These are phyloP conservation scores for Ulmus americana DNA, from an alignment of 331 rosid genomes.

Conservation along the genomic window DNA sequence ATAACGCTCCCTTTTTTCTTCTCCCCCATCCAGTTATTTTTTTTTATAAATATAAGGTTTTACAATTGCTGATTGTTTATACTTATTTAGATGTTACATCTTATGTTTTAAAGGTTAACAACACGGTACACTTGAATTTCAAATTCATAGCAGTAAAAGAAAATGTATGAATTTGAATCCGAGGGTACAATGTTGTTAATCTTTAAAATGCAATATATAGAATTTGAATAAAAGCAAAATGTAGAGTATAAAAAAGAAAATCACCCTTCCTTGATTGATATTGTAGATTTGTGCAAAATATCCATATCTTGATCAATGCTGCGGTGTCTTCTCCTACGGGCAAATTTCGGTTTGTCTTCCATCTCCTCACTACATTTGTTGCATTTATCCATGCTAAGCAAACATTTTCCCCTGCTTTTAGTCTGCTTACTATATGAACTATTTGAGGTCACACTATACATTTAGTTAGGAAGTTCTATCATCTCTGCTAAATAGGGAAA, in stretches of 20 bases:
- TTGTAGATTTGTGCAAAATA: constrained; percentile 58
- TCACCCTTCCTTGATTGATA: constrained; percentile 14
- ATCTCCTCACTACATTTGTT: constrained; percentile 4
- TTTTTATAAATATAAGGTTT: constrained; percentile 10
- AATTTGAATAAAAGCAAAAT: too few species aligned
- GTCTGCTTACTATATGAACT: constrained; percentile 12
- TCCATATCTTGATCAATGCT: constrained; percentile 68
- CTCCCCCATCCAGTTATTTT: background rate
- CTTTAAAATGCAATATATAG: too few species aligned
- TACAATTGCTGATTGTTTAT: constrained; percentile 10
- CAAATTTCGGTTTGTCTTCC: constrained; percentile 59
- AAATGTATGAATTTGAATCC: too few species aligned
- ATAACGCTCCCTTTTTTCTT: background rate
- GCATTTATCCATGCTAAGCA: background rate
- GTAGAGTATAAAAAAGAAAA: too few species aligned
- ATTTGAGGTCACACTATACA: background rate
- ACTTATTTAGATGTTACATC: background rate
- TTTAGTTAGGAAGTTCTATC: background rate
- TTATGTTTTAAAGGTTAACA: background rate
- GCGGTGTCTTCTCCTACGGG: constrained; percentile 77
- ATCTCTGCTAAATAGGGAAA: too few species aligned
- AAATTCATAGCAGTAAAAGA: too few species aligned
- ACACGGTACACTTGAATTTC: too few species aligned
- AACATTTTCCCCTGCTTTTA: background rate
- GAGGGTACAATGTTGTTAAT: too few species aligned